These are phyloP conservation scores for Mycena maculata DNA, from an alignment of 768 basidiomycete species.

Conservation along the genomic window DNA sequence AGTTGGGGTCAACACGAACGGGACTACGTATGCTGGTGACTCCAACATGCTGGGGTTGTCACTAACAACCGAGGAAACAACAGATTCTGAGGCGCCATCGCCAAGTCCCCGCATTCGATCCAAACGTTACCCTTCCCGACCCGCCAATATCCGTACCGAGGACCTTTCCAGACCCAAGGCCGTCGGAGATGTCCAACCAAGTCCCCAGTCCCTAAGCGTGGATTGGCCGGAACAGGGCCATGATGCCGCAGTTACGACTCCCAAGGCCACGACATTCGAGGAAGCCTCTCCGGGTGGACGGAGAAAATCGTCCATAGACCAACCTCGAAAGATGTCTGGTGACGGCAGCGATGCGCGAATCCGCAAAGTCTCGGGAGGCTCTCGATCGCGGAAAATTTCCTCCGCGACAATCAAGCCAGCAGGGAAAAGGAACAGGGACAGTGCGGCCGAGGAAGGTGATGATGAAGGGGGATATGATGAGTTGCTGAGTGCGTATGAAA, in stretches of 20 bases:
- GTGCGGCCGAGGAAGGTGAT: constrained; percentile 81
- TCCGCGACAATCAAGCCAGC: constrained; percentile 53
- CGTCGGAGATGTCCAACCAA: constrained; percentile 49
- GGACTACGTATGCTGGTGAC: neutral
- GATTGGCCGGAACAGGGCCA: constrained; percentile 63
- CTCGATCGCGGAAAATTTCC: constrained; percentile 61
- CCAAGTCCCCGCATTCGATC: constrained; percentile 61
- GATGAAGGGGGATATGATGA: constrained; percentile 82
- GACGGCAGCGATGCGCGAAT: constrained; percentile 47
- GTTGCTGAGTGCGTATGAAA: constrained; percentile 83
- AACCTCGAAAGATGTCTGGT: constrained; percentile 55
- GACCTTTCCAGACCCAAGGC: constrained; percentile 39
- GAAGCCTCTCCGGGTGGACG: constrained; percentile 43
- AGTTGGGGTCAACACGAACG: constrained; percentile 8
- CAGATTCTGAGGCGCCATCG: constrained; percentile 61
- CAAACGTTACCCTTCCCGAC: constrained; percentile 61
- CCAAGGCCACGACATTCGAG: constrained; percentile 65
- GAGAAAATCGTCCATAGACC: constrained; percentile 42
- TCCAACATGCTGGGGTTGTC: constrained; percentile 23
- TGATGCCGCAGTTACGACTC: constrained; percentile 64
- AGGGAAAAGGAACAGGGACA: constrained; percentile 60
- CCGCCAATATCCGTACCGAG: constrained; percentile 61
- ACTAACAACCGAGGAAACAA: constrained; percentile 52
- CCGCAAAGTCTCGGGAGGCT: constrained; percentile 59
- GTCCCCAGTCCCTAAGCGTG: constrained; percentile 61